These are phyloP conservation scores for Stachybotrys elegans DNA, from an alignment of 2,329 filamentous ascomycete species.

Conservation along the genomic window DNA sequence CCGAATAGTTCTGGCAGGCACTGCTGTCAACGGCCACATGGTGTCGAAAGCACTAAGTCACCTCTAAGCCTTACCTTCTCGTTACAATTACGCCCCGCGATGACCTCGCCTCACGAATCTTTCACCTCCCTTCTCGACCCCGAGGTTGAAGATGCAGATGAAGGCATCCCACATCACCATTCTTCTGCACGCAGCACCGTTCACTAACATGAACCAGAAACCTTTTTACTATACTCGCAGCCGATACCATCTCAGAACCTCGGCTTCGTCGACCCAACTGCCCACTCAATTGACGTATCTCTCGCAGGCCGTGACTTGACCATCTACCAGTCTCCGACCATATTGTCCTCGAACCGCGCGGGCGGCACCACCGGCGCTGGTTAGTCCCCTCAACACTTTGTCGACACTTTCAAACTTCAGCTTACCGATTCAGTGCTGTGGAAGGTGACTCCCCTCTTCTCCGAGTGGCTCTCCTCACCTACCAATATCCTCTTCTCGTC, in stretches of 20 bases:
- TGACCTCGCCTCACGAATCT: constrained; percentile 9
- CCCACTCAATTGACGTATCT: constrained; percentile 58
- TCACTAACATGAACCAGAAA: constrained; percentile 52
- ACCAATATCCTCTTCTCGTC: constrained; percentile 56
- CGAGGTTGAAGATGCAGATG: constrained; percentile 44
- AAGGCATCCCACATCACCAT: constrained; percentile 28
- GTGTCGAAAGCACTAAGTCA: too few relatives aligned
- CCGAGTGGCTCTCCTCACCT: constrained; percentile 67
- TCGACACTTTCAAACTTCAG: constrained; percentile 7
- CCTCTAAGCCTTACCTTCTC: too few relatives aligned
- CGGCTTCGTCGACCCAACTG: constrained; percentile 75
- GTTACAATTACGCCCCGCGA: neutral
- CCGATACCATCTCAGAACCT: constrained; percentile 69
- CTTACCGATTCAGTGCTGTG: constrained; percentile 61
- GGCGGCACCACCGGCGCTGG: constrained; percentile 53
- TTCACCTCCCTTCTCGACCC: constrained; percentile 30
- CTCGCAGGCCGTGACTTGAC: constrained; percentile 66
- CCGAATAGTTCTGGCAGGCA: too few relatives aligned
- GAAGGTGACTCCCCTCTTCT: constrained; percentile 82
- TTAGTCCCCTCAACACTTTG: constrained; percentile 17
- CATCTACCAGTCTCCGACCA: constrained; percentile 76
- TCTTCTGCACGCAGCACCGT: neutral
- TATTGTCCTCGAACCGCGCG: constrained; percentile 71
- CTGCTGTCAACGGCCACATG: too few relatives aligned
- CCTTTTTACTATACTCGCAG: constrained; percentile 80